Base-by-base conservation (phyloP, 148 eudicot genomes). In the Rhododendron williamsianum region DNA sequence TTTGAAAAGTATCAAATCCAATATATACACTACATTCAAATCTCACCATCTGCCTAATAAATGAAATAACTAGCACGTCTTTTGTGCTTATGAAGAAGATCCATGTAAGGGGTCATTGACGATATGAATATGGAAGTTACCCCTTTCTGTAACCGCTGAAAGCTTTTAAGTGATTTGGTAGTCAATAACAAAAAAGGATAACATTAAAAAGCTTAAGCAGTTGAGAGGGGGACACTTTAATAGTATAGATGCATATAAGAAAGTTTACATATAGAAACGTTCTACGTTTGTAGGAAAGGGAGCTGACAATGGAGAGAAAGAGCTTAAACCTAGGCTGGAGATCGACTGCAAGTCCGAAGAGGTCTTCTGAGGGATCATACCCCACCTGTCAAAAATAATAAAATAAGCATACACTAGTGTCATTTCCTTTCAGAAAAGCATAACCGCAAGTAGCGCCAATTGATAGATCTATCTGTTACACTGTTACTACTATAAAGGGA, bases 341-440 rank as follows among this genome's bases (percentile, higher is more conserved):
- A 86, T 86, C 91, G 3, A 85, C 90, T 45, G 90, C 88, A 52
- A 93, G 89, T 52, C 96, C 95, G 86, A 90, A 92, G 15, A 94
- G 87, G 83, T 94, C 98, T 80, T 90, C 91, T 13, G 95, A 89
- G 84, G 90, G 91, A 89, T 92, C 96, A 90, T 91, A 93, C 1
- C 91, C 87, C 84, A 89, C 18, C 98, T 94, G 88, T 58, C 74
- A 84, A 38, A 2, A 52, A 52, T 13, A 52, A 52, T 3, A 52
- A 51, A 48, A 82, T 8, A 15, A 35, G 27, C 4, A 33, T 25
- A 52, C 41, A 21, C 7, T 69, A 43, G 11, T 27, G 41, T 83
- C 81, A n/a, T 10, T 51, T 48, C 4, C 18, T 72, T 35, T 48
- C 43, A 72, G 9, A 76, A 49, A 10, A 67, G 27, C 0, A 27